Evolutionary conservation across 805 yeast species (phyloP).

Genomic region (Kodamaea neixiangensis): DNA sequence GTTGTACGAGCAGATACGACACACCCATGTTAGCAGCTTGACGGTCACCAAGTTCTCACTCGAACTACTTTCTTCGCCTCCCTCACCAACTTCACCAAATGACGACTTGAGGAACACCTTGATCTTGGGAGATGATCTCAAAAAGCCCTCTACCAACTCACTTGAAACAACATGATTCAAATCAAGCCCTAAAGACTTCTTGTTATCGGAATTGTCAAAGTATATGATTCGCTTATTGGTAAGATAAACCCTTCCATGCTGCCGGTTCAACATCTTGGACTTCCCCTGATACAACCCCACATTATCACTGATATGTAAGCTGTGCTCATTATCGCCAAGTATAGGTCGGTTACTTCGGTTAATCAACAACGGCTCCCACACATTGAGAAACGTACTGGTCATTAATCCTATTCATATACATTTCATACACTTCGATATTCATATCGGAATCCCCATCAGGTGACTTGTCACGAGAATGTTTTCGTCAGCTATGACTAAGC

Average conservation of each 20-base stretch:
- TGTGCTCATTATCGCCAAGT: slow-evolving; percentile 32
- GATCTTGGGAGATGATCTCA: slow-evolving; percentile 81
- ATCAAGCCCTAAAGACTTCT: slow-evolving; percentile 52
- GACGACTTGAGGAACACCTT: slow-evolving; percentile 29
- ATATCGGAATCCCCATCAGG: background rate
- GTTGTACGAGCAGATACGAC: slow-evolving; percentile 84
- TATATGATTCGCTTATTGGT: slow-evolving; percentile 75
- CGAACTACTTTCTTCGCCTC: slow-evolving; percentile 4
- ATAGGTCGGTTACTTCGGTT: slow-evolving; percentile 44
- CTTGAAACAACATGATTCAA: slow-evolving; percentile 42
- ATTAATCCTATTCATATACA: too few relatives aligned
- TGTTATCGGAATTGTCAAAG: slow-evolving; percentile 50
- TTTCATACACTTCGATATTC: background rate
- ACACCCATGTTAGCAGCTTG: slow-evolving; percentile 56
- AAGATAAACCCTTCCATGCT: slow-evolving; percentile 75
- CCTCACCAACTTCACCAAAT: background rate
- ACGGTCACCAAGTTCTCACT: background rate
- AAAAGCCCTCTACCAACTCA: slow-evolving; percentile 54
- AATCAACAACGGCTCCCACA: slow-evolving; percentile 40
- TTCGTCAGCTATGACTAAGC: background rate
- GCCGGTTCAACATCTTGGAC: slow-evolving; percentile 60
- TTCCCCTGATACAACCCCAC: slow-evolving; percentile 83
- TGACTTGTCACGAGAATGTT: background rate
- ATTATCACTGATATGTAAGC: slow-evolving; percentile 34
- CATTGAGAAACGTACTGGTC: slow-evolving; percentile 15